Evolutionary conservation across 371 early-diverging fungal genomes (phyloP).

Genomic region (Mucor indicus): DNA sequence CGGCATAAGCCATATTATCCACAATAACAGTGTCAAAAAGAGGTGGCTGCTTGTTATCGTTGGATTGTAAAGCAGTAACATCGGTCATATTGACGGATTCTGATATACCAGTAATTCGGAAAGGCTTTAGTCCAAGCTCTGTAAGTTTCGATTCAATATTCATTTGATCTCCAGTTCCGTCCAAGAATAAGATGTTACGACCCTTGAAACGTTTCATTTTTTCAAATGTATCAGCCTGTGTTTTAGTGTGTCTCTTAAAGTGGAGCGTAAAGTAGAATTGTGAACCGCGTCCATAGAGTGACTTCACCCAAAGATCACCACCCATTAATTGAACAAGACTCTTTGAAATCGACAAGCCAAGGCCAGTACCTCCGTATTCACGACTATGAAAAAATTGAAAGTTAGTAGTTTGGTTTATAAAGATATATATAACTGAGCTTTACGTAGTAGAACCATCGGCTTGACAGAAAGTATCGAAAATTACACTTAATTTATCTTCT

Average conservation of each 20-base stretch:
- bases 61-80: conserved; percentile 6
- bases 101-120: conserved; percentile 33
- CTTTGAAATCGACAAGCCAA: conserved; percentile 80
- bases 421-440: no score
- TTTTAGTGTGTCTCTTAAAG: conserved; percentile 21
- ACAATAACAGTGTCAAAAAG: conserved; percentile 56
- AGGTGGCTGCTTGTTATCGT: conserved; percentile 28
- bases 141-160: conserved; percentile 24
- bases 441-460: conserved; percentile 78
- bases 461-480: conserved; percentile 83
- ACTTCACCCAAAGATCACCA: conserved; percentile 75
- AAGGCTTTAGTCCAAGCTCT: conserved; percentile 41
- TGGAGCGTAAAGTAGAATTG: conserved; percentile 71
- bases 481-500: conserved; percentile 64
- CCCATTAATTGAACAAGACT: conserved; percentile 76
- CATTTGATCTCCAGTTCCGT: conserved; percentile 24
- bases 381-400: conserved; percentile 29
- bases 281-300: conserved; percentile 66
- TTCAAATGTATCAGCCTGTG: conserved; percentile 18
- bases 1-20: conserved; percentile 48
- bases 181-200: conserved; percentile 48
- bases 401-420: not conserved
- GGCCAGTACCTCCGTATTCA: conserved; percentile 82
- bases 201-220: conserved; percentile 44
- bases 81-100: conserved; percentile 29